Percentiles rank a stretch among this genome's conserved stretches.
These are phyloP conservation scores for Centaurea solstitialis DNA, from an alignment of 129 eudicot genomes.

Conservation along the genomic window DNA sequence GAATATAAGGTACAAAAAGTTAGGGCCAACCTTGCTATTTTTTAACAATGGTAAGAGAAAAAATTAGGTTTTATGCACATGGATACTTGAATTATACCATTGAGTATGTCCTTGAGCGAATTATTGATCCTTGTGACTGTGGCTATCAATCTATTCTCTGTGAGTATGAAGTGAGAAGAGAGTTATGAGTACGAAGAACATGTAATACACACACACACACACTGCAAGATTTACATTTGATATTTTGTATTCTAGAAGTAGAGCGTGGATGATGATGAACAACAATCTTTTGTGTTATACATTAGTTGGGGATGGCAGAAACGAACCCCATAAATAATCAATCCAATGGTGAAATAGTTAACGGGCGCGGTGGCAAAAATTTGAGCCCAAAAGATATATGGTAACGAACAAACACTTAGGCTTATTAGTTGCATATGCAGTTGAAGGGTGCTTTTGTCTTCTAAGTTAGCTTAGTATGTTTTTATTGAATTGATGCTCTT, in stretches of 20 bases:
- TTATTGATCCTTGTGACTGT: neutral
- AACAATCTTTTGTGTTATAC: no score
- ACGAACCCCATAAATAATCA: no score
- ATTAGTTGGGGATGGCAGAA: no score
- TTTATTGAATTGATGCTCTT: neutral
- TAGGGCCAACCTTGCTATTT: neutral
- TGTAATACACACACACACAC: neutral
- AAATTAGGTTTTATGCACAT: neutral
- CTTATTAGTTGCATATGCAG: neutral
- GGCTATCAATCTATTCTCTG: neutral
- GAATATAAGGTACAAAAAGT: neutral
- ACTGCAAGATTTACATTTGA: neutral
- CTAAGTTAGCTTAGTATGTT: neutral
- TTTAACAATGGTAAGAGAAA: neutral
- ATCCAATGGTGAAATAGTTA: no score
- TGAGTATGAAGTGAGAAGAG: neutral
- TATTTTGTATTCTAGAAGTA: neutral
- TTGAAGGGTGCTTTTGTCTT: neutral
- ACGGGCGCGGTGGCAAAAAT: no score
- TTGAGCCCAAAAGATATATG: neutral
- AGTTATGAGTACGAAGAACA: neutral
- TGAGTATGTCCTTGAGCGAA: neutral
- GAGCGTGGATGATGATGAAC: no score
- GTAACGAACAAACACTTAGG: neutral
- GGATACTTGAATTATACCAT: neutral